Base-by-base conservation (phyloP, 352 stramenopile species). In the Paralagenidium karlingii region DNA sequence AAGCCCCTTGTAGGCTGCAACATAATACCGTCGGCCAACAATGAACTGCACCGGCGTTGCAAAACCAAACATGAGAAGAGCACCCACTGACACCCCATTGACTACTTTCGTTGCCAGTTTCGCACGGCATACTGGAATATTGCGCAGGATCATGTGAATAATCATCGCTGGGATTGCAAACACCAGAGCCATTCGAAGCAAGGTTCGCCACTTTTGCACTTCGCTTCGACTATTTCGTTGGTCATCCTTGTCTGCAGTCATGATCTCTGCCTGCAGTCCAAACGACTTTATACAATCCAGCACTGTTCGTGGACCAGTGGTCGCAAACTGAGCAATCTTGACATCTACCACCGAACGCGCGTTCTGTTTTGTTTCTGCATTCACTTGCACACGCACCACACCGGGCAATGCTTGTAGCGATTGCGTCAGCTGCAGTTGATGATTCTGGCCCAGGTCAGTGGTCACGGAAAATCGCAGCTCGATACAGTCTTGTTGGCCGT, bases 81-180 rank as follows among this genome's bases (percentile, higher is more conserved):
- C 47, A 55, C 82, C 83, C 12, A 85, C 19, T n/a, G 62, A 77
- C 25, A 94, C 60, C 0, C 55, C 59, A n/a, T 90, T 94, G 33
- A 80, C 61, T 11, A 92, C 55, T 1, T 53, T 58, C 8, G 61
- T 82, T 73, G 91, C 86, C 3, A 91, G 30, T n/a, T 78, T 46
- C 29, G 62, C 62, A 38, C 80, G 59, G 11, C 74, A 55, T 1
- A 63, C 40, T 13, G 74, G 69, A 37, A 90, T 87, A 47, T 87
- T 82, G 30, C 75, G 66, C 10, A 92, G 50, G 28, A 94, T 69
- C 78, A 92, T 91, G 66, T 91, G 73, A 28, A 94, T 83, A 12
- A 92, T 45, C 55, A 77, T 86, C 13, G 74, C 73, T 2, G 80
- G 80, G 19, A 88, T 46, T n/a, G 80, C 80, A 48, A 94, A 94